phyloP scores from a whole-genome alignment of 768 basidiomycete genomes.

The Calocybe cyanea region DNA sequence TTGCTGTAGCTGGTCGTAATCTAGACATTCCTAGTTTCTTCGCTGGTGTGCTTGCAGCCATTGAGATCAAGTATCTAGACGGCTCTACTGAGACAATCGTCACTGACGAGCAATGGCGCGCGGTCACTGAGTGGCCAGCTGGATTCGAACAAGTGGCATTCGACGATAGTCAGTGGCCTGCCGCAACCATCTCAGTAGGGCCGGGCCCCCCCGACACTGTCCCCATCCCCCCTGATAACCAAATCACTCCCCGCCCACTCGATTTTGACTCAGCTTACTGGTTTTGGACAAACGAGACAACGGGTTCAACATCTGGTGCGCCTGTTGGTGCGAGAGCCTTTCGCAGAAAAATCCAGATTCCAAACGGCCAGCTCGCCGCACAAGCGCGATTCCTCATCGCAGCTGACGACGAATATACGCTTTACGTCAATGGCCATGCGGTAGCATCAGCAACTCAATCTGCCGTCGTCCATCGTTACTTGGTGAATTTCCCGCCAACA shows the following conservation, averaged over 20 bases:
- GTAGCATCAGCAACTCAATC: constrained; percentile 20
- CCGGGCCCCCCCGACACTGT: constrained; percentile 14
- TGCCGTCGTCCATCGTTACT: constrained; percentile 16
- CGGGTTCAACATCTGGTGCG: constrained; percentile 9
- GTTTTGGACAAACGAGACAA: constrained; percentile 31
- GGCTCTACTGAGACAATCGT: no score
- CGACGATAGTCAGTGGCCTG: constrained; percentile 29
- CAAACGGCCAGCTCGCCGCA: constrained; percentile 17
- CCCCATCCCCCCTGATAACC: constrained; percentile 13
- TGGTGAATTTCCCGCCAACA: constrained; percentile 14
- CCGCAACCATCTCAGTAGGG: constrained; percentile 16
- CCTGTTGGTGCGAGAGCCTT: constrained; percentile 26
- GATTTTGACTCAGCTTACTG: constrained; percentile 21
- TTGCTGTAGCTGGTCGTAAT: no score
- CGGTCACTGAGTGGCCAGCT: no score
- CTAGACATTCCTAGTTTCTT: no score
- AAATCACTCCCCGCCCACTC: constrained; percentile 13
- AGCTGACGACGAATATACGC: constrained; percentile 23
- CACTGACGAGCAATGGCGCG: no score
- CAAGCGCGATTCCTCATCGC: constrained; percentile 22
- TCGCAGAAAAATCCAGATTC: constrained; percentile 23
- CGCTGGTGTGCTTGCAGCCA: no score
- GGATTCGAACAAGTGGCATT: no score
- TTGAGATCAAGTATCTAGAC: no score
- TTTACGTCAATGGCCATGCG: constrained; percentile 26